Evolutionary conservation across 352 stramenopile species (phyloP).

Genomic region (Phytophthora hybrid): DNA sequence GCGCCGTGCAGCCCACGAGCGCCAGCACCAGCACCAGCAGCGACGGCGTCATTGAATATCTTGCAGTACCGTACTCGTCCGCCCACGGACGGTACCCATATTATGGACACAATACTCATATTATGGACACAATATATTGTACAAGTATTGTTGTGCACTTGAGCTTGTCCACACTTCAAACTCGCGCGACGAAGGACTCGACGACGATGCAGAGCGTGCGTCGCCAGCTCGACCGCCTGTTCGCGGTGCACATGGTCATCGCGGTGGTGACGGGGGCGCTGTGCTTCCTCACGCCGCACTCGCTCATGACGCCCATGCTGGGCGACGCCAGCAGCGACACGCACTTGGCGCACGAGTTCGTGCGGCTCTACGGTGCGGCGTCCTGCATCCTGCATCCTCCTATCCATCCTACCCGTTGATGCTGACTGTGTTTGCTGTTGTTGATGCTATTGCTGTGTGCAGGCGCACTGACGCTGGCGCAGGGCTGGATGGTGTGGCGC

Average conservation of each 20-base stretch:
- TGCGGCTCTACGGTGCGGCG: slow-evolving; percentile 81
- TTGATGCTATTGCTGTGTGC: background rate
- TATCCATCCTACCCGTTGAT: slow-evolving; percentile 9
- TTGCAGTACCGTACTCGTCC: background rate
- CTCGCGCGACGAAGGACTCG: background rate
- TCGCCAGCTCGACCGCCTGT: slow-evolving; percentile 84
- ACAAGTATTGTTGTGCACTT: too few relatives aligned
- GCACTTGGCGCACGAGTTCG: slow-evolving; percentile 87
- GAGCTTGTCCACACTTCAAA: too few relatives aligned
- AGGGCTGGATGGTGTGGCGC: slow-evolving; percentile 89
- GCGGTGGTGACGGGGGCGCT: slow-evolving; percentile 69
- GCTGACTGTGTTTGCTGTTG: background rate
- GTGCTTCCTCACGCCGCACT: slow-evolving; percentile 85
- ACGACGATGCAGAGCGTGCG: slow-evolving; percentile 65
- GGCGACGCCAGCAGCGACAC: slow-evolving; percentile 73
- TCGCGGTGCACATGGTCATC: slow-evolving; percentile 78
- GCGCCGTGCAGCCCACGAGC: slow-evolving; percentile 14
- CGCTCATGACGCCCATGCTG: slow-evolving; percentile 80
- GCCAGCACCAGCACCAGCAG: slow-evolving; percentile 22
- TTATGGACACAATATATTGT: too few relatives aligned
- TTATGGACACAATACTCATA: too few relatives aligned
- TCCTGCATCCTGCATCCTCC: background rate
- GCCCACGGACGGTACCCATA: too few relatives aligned
- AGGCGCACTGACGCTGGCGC: slow-evolving; percentile 83
- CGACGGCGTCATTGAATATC: background rate